A percentile compares a stretch with the other conserved stretches of the same genome.
phyloP scores from a whole-genome alignment of 1,139 yeast species.

The Kodamaea ohmeri region DNA sequence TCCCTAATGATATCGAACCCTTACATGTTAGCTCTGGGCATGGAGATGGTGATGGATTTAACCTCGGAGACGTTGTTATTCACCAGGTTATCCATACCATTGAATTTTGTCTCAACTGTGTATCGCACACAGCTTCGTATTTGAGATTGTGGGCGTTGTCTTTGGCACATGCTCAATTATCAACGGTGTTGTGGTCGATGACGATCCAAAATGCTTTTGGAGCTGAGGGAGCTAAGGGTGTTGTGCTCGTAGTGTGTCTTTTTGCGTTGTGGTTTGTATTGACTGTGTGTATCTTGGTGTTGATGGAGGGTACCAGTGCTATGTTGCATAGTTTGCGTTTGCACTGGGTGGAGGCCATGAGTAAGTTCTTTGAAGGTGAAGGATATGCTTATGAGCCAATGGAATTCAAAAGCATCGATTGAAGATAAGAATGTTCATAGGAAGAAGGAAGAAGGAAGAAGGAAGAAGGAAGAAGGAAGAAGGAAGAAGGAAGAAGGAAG shows the following conservation, averaged over 20 bases:
- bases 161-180: conserved; percentile 93
- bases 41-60: conserved; percentile 51
- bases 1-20: conserved; percentile 51
- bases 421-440: too few relatives aligned
- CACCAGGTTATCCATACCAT: conserved; percentile 98
- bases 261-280: conserved; percentile 95
- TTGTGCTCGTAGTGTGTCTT: conserved; percentile 66
- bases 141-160: conserved; percentile 96
- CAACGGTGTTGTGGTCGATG: conserved; percentile 95
- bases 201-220: conserved; percentile 85
- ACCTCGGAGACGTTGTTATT: conserved; percentile 90
- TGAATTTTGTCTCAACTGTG: conserved; percentile 96
- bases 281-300: conserved; percentile 85
- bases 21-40: conserved; percentile 26
- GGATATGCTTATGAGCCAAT: conserved; percentile 89
- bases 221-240: conserved; percentile 63
- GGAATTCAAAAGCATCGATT: conserved; percentile 13
- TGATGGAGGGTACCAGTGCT: conserved; percentile 99
- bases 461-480: too few relatives aligned
- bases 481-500: too few relatives aligned
- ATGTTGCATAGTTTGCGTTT: conserved; percentile 95
- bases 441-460: too few relatives aligned
- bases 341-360: conserved; percentile 99
- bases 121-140: conserved; percentile 97
- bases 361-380: conserved; percentile 95